Evolutionary conservation across 164 flowering plant species (phyloP).

Genomic region (Sextonia rubra): DNA sequence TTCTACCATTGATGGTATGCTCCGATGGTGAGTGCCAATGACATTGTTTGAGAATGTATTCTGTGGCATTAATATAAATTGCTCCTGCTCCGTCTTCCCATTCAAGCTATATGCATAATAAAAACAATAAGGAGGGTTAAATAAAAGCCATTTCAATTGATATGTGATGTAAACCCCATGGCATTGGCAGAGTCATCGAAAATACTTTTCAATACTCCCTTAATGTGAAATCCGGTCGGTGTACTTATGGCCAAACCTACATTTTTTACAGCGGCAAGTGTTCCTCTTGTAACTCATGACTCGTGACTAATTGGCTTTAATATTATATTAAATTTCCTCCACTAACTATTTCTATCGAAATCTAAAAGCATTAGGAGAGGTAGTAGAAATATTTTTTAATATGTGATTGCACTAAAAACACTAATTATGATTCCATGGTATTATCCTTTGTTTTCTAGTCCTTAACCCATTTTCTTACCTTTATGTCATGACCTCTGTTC

Average conservation of each 20-base stretch:
- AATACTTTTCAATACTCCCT: too few relatives aligned
- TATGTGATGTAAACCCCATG: too few relatives aligned
- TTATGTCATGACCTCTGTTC: slow-evolving; percentile 32
- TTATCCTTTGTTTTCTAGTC: background rate
- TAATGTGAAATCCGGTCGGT: too few relatives aligned
- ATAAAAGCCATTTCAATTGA: too few relatives aligned
- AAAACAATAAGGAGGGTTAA: background rate
- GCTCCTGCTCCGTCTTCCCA: slow-evolving; percentile 41
- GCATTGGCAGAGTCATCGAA: too few relatives aligned
- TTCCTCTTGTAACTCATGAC: too few relatives aligned
- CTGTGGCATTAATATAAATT: slow-evolving; percentile 32
- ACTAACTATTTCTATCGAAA: background rate
- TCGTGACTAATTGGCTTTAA: too few relatives aligned
- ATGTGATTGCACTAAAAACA: background rate
- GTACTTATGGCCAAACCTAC: too few relatives aligned
- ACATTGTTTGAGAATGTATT: slow-evolving; percentile 32
- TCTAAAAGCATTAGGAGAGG: background rate
- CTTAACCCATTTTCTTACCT: slow-evolving; percentile 2
- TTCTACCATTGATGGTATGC: slow-evolving; percentile 41
- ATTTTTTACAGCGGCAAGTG: too few relatives aligned
- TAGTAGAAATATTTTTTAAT: too few relatives aligned
- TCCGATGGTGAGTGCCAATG: slow-evolving; percentile 72
- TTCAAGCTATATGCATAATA: slow-evolving; percentile 23
- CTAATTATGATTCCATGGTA: background rate
- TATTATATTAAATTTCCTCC: too few relatives aligned